Percentiles rank a stretch among this genome's conserved stretches.
Evolutionary conservation across 2,329 filamentous ascomycete genomes (phyloP).

Genomic region (Clarireedia paspali): DNA sequence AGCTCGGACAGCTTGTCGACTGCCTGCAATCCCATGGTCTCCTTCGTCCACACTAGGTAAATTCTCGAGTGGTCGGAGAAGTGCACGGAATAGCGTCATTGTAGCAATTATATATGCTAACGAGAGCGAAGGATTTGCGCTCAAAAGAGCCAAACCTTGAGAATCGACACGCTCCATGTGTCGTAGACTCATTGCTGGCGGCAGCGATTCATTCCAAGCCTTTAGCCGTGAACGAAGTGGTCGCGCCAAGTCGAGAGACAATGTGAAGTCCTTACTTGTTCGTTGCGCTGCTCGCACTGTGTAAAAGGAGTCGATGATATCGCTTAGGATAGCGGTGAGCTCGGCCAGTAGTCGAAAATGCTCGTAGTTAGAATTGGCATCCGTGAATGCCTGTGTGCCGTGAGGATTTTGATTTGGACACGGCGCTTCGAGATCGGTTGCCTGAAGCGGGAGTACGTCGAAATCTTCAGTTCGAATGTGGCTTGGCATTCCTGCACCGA

Average conservation of each 20-base stretch:
- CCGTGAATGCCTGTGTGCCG: constrained; percentile 16
- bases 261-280: constrained; percentile 26
- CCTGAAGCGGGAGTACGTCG: constrained; percentile 25
- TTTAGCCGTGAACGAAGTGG: constrained; percentile 25
- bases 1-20: constrained; percentile 21
- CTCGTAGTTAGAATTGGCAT: constrained; percentile 19
- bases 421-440: constrained; percentile 22
- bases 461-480: constrained; percentile 27
- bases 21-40: constrained; percentile 7
- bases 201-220: constrained; percentile 28
- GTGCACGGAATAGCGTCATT: constrained; percentile 30
- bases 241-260: constrained; percentile 27
- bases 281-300: constrained; percentile 25
- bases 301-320: constrained; percentile 29
- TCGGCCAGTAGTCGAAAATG: constrained; percentile 27
- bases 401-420: constrained; percentile 14
- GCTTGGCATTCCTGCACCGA: constrained; percentile 30
- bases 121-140: constrained; percentile 28
- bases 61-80: constrained; percentile 28
- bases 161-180: constrained; percentile 20
- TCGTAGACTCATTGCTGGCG: constrained; percentile 19
- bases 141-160: constrained; percentile 20
- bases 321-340: constrained; percentile 28
- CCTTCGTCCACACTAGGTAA: constrained; percentile 21
- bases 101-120: constrained; percentile 30